Conservation (phyloP, 2,329 filamentous ascomycete genomes). For the Colletotrichum tofieldiae region DNA sequence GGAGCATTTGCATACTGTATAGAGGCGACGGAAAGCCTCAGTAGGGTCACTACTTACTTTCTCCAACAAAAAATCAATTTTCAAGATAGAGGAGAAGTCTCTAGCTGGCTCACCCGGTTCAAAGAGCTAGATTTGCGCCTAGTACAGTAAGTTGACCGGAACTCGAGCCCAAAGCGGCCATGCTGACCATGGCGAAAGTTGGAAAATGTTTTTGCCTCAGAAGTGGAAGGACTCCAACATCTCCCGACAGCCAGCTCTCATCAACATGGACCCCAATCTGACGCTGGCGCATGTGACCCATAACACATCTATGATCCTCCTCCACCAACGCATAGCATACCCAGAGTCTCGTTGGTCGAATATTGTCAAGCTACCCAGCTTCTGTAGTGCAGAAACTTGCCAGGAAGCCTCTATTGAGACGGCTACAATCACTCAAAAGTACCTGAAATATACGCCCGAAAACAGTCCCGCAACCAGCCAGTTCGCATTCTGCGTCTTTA, state of each 20-base stretch:
- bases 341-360: slow-evolving; percentile 52
- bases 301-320: slow-evolving; percentile 64
- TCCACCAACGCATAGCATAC: slow-evolving; percentile 66
- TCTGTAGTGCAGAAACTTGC: slow-evolving; percentile 65
- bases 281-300: slow-evolving; percentile 66
- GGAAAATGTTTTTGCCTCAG: slow-evolving; percentile 61
- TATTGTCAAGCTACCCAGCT: slow-evolving; percentile 55
- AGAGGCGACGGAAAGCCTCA: slow-evolving; percentile 63
- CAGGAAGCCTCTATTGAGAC: slow-evolving; percentile 62
- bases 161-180: neutral
- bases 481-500: slow-evolving; percentile 63
- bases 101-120: slow-evolving; percentile 62
- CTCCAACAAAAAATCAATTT: slow-evolving; percentile 60
- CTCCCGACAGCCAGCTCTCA: slow-evolving; percentile 46
- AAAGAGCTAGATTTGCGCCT: slow-evolving; percentile 64
- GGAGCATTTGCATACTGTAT: slow-evolving; percentile 64
- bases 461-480: slow-evolving; percentile 53
- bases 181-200: slow-evolving; percentile 42
- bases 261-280: slow-evolving; percentile 64
- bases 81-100: slow-evolving; percentile 56
- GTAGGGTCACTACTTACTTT: slow-evolving; percentile 61
- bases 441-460: slow-evolving; percentile 56
- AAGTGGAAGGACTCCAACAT: slow-evolving; percentile 59
- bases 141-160: slow-evolving; percentile 52
- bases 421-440: slow-evolving; percentile 62